phyloP scores from a whole-genome alignment of 208 protist genomes.

The Sergeia podlipaevii region DNA sequence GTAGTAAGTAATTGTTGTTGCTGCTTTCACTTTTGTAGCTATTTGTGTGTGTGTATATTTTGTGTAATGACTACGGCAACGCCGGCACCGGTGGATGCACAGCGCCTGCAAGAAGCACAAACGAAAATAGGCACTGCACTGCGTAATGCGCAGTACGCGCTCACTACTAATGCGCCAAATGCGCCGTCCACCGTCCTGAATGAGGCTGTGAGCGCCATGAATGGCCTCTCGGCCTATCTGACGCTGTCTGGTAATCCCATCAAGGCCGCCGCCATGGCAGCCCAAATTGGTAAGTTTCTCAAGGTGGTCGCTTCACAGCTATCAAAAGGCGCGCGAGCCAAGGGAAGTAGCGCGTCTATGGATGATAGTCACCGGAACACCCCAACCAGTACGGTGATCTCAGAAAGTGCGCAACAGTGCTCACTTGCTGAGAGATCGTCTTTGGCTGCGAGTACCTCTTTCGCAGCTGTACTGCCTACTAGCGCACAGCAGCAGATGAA shows the following conservation, averaged over 20 bases:
- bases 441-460: too few species aligned
- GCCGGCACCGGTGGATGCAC: slow-evolving; percentile 15
- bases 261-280: slow-evolving; percentile 62
- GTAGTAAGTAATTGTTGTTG: background rate
- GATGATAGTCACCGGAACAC: too few species aligned
- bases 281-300: slow-evolving; percentile 61
- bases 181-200: slow-evolving; percentile 34
- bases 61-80: slow-evolving; percentile 2
- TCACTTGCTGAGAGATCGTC: too few species aligned
- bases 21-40: too few species aligned
- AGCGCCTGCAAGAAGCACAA: slow-evolving; percentile 38
- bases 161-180: slow-evolving; percentile 32
- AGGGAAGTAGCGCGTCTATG: too few species aligned
- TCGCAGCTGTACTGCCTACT: too few species aligned
- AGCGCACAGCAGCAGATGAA: too few species aligned
- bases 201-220: slow-evolving; percentile 38
- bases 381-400: too few species aligned
- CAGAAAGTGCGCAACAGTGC: too few species aligned
- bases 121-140: slow-evolving; percentile 50
- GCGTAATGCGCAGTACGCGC: slow-evolving; percentile 55
- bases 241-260: slow-evolving; percentile 41
- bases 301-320: slow-evolving; percentile 26
- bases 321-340: slow-evolving; percentile 12
- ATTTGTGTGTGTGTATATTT: background rate
- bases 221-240: slow-evolving; percentile 55